These are phyloP conservation scores for Lentinula sp. DNA, from an alignment of 768 basidiomycete species.

Conservation along the genomic window DNA sequence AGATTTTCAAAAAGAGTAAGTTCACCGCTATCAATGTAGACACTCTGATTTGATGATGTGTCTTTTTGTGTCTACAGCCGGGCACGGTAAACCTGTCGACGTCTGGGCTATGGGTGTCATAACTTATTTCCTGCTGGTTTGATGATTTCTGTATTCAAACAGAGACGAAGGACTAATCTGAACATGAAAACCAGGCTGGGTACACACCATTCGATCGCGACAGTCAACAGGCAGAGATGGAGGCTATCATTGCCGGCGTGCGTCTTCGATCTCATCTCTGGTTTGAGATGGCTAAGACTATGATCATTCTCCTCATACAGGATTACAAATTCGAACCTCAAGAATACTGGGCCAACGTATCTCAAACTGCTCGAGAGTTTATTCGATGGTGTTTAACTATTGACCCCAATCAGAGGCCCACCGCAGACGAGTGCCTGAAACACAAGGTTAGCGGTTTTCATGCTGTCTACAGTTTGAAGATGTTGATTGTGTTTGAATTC, in stretches of 20 bases:
- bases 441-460: conserved; percentile 43
- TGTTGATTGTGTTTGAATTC: not conserved
- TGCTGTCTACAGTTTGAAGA: not conserved
- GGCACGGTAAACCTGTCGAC: conserved; percentile 93
- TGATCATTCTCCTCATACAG: not conserved
- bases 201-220: conserved; percentile 98
- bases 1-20: conserved; percentile 89
- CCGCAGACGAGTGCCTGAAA: conserved; percentile 63
- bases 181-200: conserved; percentile 82
- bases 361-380: conserved; percentile 77
- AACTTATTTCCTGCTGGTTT: conserved; percentile 29
- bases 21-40: not conserved
- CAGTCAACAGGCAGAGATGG: conserved; percentile 82
- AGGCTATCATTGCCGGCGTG: conserved; percentile 81
- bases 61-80: conserved; percentile 39
- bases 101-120: conserved; percentile 99
- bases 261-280: not conserved
- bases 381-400: conserved; percentile 78
- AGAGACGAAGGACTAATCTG: not conserved
- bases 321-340: conserved; percentile 81
- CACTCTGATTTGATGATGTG: not conserved
- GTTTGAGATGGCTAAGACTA: not conserved
- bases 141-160: not conserved
- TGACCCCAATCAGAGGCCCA: conserved; percentile 76
- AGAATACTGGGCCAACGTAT: conserved; percentile 87